Evolutionary conservation across 768 basidiomycete species (phyloP).

Genomic region (Leccinum olivaceopallidum): DNA sequence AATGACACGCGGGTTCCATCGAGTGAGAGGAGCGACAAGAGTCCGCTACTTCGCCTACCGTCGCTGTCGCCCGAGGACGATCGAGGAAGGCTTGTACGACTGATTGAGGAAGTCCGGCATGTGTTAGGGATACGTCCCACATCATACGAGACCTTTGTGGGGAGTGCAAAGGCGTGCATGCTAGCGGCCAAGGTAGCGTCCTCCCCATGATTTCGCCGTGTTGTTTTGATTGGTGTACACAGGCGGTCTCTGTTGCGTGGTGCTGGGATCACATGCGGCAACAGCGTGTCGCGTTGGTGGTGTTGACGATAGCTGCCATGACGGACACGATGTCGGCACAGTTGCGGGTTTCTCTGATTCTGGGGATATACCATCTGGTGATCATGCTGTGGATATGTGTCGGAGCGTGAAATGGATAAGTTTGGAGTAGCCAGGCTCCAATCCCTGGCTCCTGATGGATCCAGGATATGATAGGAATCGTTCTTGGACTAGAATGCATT

Average conservation of each 20-base stretch:
- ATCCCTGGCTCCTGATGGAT: no score
- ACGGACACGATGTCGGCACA: constrained; percentile 48
- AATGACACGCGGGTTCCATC: background rate
- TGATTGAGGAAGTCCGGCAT: background rate
- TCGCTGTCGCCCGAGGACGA: constrained; percentile 5
- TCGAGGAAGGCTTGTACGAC: background rate
- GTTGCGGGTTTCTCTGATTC: constrained; percentile 36
- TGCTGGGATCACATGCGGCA: constrained; percentile 26
- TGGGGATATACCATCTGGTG: constrained; percentile 43
- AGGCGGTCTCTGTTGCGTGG: constrained; percentile 29
- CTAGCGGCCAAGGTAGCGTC: constrained; percentile 37
- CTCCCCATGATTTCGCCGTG: background rate
- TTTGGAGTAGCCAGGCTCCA: no score
- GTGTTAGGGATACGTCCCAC: constrained; percentile 14
- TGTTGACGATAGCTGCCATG: constrained; percentile 39
- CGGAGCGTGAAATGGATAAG: background rate
- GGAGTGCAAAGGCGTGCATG: constrained; percentile 37
- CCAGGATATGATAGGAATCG: no score
- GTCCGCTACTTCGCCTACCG: constrained; percentile 17
- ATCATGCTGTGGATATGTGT: constrained; percentile 20
- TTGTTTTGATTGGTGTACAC: background rate
- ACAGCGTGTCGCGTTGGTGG: constrained; percentile 26
- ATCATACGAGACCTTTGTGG: constrained; percentile 23
- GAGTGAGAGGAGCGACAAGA: constrained; percentile 14
- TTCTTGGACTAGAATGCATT: no score